phyloP scores from a whole-genome alignment of 371 early-diverging fungal genomes.

The Mortierella sp. region DNA sequence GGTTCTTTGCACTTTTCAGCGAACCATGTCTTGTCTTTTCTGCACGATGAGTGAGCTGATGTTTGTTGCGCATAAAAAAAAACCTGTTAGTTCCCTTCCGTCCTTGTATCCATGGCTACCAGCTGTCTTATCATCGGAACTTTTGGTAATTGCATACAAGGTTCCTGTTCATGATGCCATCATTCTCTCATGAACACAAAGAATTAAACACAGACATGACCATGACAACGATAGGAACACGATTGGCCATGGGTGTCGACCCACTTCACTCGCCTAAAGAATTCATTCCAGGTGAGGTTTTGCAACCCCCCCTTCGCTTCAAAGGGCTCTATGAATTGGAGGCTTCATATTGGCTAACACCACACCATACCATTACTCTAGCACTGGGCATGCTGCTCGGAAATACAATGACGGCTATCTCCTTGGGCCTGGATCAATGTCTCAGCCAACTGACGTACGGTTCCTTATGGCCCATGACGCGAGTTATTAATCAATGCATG shows the following conservation, averaged over 20 bases:
- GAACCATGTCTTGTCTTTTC: too few species aligned
- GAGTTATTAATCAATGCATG: too few species aligned
- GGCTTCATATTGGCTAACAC: too few species aligned
- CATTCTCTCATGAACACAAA: too few species aligned
- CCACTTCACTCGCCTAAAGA: conserved; percentile 81
- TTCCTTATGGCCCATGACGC: too few species aligned
- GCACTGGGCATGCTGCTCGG: conserved; percentile 86
- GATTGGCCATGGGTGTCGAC: conserved; percentile 77
- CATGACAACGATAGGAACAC: conserved; percentile 54
- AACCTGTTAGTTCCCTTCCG: conserved; percentile 64
- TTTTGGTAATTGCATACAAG: conserved; percentile 51
- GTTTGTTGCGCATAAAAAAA: too few species aligned
- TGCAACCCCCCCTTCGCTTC: too few species aligned
- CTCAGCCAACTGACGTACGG: conserved; percentile 55
- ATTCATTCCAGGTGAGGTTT: conserved; percentile 79
- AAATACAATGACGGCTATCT: conserved; percentile 85
- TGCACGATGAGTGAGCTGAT: too few species aligned
- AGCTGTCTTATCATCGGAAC: conserved; percentile 65
- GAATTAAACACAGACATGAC: background rate
- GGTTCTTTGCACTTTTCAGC: too few species aligned
- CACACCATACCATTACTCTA: background rate
- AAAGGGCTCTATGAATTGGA: too few species aligned
- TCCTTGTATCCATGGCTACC: conserved; percentile 59
- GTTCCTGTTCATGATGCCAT: background rate
- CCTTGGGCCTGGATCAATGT: conserved; percentile 76